Evolutionary conservation across 2,329 filamentous ascomycete species (phyloP), one percentile per base, ranked within the genome.

Genomic region (Cladosporium cucumerinum): DNA sequence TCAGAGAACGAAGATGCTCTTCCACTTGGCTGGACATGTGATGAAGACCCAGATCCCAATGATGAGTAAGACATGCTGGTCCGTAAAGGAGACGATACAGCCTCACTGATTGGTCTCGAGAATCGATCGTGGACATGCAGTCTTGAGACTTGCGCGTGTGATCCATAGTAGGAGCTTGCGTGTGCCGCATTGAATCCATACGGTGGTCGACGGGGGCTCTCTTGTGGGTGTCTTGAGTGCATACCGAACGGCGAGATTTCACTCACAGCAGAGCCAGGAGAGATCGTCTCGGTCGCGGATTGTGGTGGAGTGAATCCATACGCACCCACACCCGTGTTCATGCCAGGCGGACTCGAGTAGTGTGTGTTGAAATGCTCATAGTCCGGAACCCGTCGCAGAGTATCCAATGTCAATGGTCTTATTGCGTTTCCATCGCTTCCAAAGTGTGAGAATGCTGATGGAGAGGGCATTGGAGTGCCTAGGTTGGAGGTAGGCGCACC

Each of bases 381-480:
- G 12, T 84, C 82, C 8, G 88, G 85, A 30, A 82, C 78, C 69
- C 88, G 84, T 66, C 89, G 82, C 67, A 90, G 84, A 0, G 84
- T 85, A 70, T 92, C 89, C 26, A 91, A 82, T 78, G 90, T 87
- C 67, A 92, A 74, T 2, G 89, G 87, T 34, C 88, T 83, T 78
- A 88, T 85, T 78, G 88, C 86, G 65, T 86, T 86, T 67, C 86
- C 84, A 6, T 82, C 52, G n/a, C 28, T 78, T n/a, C 77, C 69
- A 67, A 80, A 73, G 76, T 49, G 73, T 73, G 51, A 76, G 66
- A 79, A 81, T 11, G 73, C 73, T 59, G 75, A 77, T 46, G 82
- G 79, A 46, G 80, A 82, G 52, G 79, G 77, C 66, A 84, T 74
- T n/a, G 83, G 78, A 49, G 81, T 81, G 64, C 81, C 80, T 60